Conservation (phyloP, 768 basidiomycete species). For the Russula earlei region DNA sequence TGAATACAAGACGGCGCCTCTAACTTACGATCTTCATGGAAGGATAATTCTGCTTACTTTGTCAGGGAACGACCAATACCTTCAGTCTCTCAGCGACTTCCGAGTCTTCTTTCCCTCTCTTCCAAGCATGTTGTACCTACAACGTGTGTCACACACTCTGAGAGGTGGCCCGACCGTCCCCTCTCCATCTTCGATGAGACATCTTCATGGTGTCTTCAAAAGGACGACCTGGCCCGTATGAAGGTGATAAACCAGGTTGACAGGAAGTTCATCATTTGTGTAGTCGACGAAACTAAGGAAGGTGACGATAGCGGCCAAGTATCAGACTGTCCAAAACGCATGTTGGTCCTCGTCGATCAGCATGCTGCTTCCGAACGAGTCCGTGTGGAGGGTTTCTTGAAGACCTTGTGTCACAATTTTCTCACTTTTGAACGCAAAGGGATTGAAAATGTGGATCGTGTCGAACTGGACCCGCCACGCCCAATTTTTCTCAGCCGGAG, state of each 20-base stretch:
- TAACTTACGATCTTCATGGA: background rate
- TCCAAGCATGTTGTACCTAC: background rate
- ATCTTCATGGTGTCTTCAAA: slow-evolving; percentile 30
- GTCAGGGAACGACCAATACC: slow-evolving; percentile 37
- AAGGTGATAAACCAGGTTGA: slow-evolving; percentile 79
- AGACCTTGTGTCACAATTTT: slow-evolving; percentile 63
- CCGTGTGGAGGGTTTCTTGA: slow-evolving; percentile 77
- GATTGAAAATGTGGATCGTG: slow-evolving; percentile 29
- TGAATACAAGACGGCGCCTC: background rate
- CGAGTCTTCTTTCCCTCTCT: background rate
- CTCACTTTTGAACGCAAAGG: slow-evolving; percentile 28
- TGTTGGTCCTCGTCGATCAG: slow-evolving; percentile 83
- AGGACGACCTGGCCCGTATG: slow-evolving; percentile 46
- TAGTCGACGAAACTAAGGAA: slow-evolving; percentile 30
- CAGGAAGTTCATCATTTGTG: slow-evolving; percentile 80
- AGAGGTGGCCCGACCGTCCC: background rate
- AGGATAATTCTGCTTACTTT: slow-evolving; percentile 53
- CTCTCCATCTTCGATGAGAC: background rate
- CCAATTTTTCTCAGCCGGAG: slow-evolving; percentile 57
- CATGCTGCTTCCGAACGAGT: slow-evolving; percentile 98
- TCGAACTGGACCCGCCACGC: slow-evolving; percentile 42
- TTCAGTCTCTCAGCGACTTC: slow-evolving; percentile 27
- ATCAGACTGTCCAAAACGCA: slow-evolving; percentile 15
- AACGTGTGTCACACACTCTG: background rate
- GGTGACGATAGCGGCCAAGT: slow-evolving; percentile 17